These are phyloP conservation scores for Talaromyces pinophilus DNA, from an alignment of 2,329 filamentous ascomycete genomes.

Conservation along the genomic window DNA sequence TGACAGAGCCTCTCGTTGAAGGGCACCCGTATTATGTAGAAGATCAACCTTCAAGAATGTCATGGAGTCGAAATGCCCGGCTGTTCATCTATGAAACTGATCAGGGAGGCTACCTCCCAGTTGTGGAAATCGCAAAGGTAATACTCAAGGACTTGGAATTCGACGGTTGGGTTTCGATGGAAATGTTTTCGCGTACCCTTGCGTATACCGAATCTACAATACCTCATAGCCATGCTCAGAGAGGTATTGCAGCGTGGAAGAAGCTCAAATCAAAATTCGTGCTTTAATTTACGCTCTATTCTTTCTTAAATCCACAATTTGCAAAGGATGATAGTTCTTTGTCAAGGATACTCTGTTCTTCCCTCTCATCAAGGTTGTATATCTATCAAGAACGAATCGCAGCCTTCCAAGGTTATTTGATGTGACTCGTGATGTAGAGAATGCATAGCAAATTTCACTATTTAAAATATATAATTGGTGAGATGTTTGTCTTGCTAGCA, in stretches of 20 bases:
- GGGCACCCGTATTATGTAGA: constrained; percentile 60
- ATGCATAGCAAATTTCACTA: neutral
- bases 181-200: constrained; percentile 66
- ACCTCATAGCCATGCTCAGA: constrained; percentile 57
- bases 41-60: constrained; percentile 66
- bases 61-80: constrained; percentile 72
- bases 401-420: neutral
- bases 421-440: neutral
- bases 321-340: neutral
- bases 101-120: constrained; percentile 66
- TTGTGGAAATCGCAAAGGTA: constrained; percentile 59
- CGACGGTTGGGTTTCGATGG: constrained; percentile 68
- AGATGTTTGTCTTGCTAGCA: neutral
- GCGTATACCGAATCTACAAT: constrained; percentile 51
- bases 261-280: constrained; percentile 36
- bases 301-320: neutral
- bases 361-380: neutral
- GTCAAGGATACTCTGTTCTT: neutral
- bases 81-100: constrained; percentile 64
- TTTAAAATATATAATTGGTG: neutral
- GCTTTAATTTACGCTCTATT: neutral
- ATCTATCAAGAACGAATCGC: neutral
- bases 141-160: constrained; percentile 65
- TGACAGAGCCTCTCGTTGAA: constrained; percentile 56
- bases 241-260: constrained; percentile 54